phyloP scores from a whole-genome alignment of 140 eudicot genomes.

The Oenanthe javanica region DNA sequence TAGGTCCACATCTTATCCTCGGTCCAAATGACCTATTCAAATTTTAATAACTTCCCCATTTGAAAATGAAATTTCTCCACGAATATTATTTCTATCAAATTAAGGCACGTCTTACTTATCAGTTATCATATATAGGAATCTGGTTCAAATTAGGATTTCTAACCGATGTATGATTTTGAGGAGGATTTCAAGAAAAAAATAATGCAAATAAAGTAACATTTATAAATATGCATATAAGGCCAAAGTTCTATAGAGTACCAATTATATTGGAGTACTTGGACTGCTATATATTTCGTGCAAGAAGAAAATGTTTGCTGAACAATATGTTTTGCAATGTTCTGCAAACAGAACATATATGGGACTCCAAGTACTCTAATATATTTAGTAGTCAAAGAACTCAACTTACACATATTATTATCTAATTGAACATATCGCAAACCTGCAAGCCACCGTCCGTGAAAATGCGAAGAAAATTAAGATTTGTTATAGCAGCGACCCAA shows the following conservation, averaged over 20 bases:
- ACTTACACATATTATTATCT: too few species aligned
- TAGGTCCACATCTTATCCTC: not conserved
- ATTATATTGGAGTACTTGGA: too few species aligned
- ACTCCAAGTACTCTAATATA: too few species aligned
- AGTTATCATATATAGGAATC: not conserved
- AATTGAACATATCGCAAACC: conserved; percentile 31
- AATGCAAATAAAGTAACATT: not conserved
- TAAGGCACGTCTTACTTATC: not conserved
- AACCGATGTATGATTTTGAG: not conserved
- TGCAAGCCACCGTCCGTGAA: conserved; percentile 90
- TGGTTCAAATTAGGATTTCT: not conserved
- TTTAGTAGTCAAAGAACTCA: too few species aligned
- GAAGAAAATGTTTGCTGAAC: too few species aligned
- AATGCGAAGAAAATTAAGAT: conserved; percentile 73
- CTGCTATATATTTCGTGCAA: too few species aligned
- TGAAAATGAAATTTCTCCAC: not conserved
- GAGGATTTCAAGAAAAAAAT: not conserved
- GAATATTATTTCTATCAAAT: not conserved
- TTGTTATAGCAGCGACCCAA: conserved; percentile 96
- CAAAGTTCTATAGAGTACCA: too few species aligned
- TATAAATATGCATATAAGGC: not conserved
- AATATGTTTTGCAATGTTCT: too few species aligned
- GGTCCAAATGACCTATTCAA: not conserved
- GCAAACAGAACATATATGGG: too few species aligned
- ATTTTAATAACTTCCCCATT: not conserved